phyloP scores from a whole-genome alignment of 1,284 basidiomycete species.

The Ceratobasidium sp. region DNA sequence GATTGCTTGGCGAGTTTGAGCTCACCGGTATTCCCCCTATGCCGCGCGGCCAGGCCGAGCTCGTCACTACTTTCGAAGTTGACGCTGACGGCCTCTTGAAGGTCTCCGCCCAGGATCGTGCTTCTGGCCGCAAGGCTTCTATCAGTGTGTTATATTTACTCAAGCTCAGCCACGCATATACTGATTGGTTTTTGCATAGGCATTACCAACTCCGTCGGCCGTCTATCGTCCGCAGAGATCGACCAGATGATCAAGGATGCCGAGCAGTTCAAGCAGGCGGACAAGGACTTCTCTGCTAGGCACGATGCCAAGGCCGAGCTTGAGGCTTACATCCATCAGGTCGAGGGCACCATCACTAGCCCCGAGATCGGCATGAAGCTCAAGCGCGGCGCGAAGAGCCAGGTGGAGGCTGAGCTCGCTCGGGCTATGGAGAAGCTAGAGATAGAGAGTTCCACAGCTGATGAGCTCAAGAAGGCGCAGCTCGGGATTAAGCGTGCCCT shows the following conservation, averaged over 20 bases:
- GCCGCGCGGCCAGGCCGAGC: conserved; percentile 95
- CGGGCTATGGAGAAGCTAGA: conserved; percentile 96
- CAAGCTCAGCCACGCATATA: not conserved
- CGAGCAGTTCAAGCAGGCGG: conserved; percentile 94
- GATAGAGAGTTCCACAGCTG: conserved; percentile 90
- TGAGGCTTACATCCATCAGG: conserved; percentile 94
- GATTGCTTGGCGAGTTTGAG: conserved; percentile 97
- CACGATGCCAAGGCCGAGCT: conserved; percentile 97
- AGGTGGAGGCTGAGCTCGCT: conserved; percentile 95
- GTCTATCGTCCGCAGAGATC: conserved; percentile 93
- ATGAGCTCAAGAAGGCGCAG: conserved; percentile 94
- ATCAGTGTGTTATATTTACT: conserved; percentile 73
- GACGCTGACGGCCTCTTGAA: conserved; percentile 97
- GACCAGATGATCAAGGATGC: conserved; percentile 99
- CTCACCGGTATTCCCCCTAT: conserved; percentile 96
- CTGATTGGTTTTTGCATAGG: conserved; percentile 57
- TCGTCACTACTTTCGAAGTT: conserved; percentile 96
- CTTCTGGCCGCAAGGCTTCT: conserved; percentile 95
- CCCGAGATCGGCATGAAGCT: conserved; percentile 97
- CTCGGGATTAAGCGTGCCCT: conserved; percentile 92
- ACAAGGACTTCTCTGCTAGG: conserved; percentile 95
- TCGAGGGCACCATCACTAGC: conserved; percentile 91
- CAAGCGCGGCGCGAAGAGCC: conserved; percentile 92
- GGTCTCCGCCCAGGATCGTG: conserved; percentile 94
- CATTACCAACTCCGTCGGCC: conserved; percentile 96